These are phyloP conservation scores for Zea mays DNA, from an alignment of 176 grass and related monocot species.

Conservation along the genomic window DNA sequence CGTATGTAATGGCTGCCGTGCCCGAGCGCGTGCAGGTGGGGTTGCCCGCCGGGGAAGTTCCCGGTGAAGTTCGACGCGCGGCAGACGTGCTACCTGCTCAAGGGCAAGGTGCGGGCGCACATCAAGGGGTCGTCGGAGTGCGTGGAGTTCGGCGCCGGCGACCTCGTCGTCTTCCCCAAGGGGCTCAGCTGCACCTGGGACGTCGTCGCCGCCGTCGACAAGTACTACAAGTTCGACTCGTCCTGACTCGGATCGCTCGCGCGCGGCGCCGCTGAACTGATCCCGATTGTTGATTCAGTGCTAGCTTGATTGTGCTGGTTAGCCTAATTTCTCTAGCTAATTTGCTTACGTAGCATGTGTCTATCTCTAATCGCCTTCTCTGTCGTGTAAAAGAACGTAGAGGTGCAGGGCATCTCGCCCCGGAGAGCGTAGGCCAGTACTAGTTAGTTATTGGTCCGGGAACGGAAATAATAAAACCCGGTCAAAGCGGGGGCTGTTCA, in stretches of 20 bases:
- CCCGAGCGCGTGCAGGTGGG: constrained; percentile 56
- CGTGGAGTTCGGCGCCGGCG: constrained; percentile 88
- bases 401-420: constrained; percentile 31
- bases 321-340: constrained; percentile 49
- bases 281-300: not conserved
- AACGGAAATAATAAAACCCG: not conserved
- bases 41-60: constrained; percentile 76
- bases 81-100: constrained; percentile 86
- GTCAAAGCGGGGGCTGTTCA: constrained; percentile 52
- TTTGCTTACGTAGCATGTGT: constrained; percentile 34
- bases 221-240: constrained; percentile 93
- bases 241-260: constrained; percentile 41
- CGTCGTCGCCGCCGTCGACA: constrained; percentile 71
- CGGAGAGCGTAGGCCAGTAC: constrained; percentile 20
- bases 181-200: constrained; percentile 94
- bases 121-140: constrained; percentile 69
- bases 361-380: not conserved
- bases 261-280: not conserved
- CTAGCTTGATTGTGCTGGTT: not conserved
- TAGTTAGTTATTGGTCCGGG: constrained; percentile 29
- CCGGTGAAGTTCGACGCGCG: constrained; percentile 80
- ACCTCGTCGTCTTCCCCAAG: constrained; percentile 89
- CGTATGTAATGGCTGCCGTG: not conserved
- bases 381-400: constrained; percentile 7
- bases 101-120: constrained; percentile 75